Evolutionary conservation across 352 stramenopile genomes (phyloP), one percentile per base, ranked within the genome.

Genomic region (Phytophthora litchii): DNA sequence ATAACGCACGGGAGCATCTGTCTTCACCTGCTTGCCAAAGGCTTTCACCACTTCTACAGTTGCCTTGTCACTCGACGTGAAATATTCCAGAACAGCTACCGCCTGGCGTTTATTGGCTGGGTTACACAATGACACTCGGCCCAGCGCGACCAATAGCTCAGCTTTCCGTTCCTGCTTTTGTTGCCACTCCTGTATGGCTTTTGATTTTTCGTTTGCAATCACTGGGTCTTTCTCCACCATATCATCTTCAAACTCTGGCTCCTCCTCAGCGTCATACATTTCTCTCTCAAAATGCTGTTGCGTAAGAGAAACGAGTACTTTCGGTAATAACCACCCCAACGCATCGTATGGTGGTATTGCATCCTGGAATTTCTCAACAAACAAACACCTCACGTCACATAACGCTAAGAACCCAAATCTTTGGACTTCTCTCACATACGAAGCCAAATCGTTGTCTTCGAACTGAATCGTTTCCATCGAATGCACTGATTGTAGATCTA

Each of bases 261-360:
- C 71, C 17, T 79, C 67, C 60, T 91, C 81, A 9, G 66, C 71
- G 9, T 91, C 68, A 16, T 85, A 72, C 42, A 70, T 93, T 43
- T 87, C 78, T 45, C 76, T 86, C 51, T 94, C 83, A 60, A 94
- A 96, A 59, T 90, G 87, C 67, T 89, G 89, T 54, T 94, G 86
- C 5, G 80, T 89, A 6, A 96, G 60, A 37, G 87, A 41, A 25
- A 90, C 51, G 3, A 96, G 66, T 17, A 82, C 66, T 51, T 86
- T 88, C 5, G 86, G 83, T 13, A 93, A 69, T 19, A 51, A 27
- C 86, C 85, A 96, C 32, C 89, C 68, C 29, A 96, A 53, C 7
- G 42, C 53, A 62, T 89, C 72, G 37, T 81, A 91, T 10, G 85
- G 87, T 27, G 72, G 34, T 10, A 63, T 57, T 16, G 73, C 67